Base-by-base conservation (phyloP, 768 basidiomycete species). In the Galerina marginata region DNA sequence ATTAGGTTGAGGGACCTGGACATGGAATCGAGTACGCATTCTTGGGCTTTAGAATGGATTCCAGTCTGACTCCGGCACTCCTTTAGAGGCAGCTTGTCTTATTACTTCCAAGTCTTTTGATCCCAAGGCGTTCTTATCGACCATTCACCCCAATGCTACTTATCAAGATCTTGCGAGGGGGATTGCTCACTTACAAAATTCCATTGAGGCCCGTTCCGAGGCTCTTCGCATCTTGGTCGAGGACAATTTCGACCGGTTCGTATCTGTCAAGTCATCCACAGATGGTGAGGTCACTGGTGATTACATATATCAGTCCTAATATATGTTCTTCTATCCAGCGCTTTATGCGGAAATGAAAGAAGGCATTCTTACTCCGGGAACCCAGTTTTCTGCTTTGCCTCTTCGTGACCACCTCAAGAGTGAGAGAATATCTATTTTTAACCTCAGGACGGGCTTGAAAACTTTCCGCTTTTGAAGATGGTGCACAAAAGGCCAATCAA, bases 241-340 rank as follows among this genome's bases (percentile, higher is more conserved):
- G 72, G 95, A 98, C 67, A 97, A 99, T 74, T 98, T 99, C 74
- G 96, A 99, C 76, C 84, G 95, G 11, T 99, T 99, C 69, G 96
- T 99, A 15, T 92, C 93, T 2, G 96, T 99, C 57, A 99, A 99
- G 69, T 93, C 93, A 9, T 92, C 92, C 9, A 96, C 93, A n/a
- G 96, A 96, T 75, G 91, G 96, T 95, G 73, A 54, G 78, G n/a
- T n/a, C 14, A 14, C 33, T 6, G 52, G 33, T 39, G 33, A n/a
- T 43, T 48, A 25, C 15, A 43, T 16, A 29, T 50, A 11, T 37
- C 25, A 43, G 6, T 54, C 49, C 43, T 54, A 23, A 49, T 54
- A 33, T 70, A 67, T 52, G 43, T 38, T 11, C 39, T 53, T 48
- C 42, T 33, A 9, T 50, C 10, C 67, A 99, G 96, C 92, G 4